Evolutionary conservation across 192 early-diverging fungal genomes (phyloP).

Genomic region (Backusella circina): DNA sequence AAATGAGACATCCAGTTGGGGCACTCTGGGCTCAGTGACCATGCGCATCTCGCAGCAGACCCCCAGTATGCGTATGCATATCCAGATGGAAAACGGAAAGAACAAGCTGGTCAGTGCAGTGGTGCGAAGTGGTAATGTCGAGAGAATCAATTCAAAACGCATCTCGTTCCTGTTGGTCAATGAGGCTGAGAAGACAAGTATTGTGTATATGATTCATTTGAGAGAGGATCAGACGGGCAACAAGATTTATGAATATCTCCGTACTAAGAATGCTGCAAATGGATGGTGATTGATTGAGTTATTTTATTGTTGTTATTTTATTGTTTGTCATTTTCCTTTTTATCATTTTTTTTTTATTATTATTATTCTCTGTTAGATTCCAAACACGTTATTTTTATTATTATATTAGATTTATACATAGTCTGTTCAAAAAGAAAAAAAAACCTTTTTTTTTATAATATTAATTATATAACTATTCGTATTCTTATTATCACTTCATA

Average conservation of each 20-base stretch:
- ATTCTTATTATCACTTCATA: too few relatives aligned
- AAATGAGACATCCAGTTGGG: slow-evolving; percentile 52
- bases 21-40: slow-evolving; percentile 34
- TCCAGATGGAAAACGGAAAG: slow-evolving; percentile 43
- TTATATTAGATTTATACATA: not conserved
- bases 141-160: slow-evolving; percentile 40
- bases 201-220: slow-evolving; percentile 55
- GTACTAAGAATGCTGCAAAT: slow-evolving; percentile 17
- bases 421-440: too few relatives aligned
- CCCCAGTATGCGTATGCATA: slow-evolving; percentile 44
- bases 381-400: not conserved
- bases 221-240: slow-evolving; percentile 46
- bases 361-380: not conserved
- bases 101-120: slow-evolving; percentile 46
- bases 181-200: slow-evolving; percentile 39
- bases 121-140: slow-evolving; percentile 46
- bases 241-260: slow-evolving; percentile 48
- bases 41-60: slow-evolving; percentile 48
- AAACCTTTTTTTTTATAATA: too few relatives aligned
- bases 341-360: not conserved
- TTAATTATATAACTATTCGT: too few relatives aligned
- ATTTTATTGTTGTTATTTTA: not conserved
- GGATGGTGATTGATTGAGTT: slow-evolving; percentile 6
- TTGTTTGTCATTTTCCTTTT: not conserved
- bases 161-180: slow-evolving; percentile 46